Evolutionary conservation across 306 rosid genomes (phyloP).

Genomic region (Potentilla sterilis): DNA sequence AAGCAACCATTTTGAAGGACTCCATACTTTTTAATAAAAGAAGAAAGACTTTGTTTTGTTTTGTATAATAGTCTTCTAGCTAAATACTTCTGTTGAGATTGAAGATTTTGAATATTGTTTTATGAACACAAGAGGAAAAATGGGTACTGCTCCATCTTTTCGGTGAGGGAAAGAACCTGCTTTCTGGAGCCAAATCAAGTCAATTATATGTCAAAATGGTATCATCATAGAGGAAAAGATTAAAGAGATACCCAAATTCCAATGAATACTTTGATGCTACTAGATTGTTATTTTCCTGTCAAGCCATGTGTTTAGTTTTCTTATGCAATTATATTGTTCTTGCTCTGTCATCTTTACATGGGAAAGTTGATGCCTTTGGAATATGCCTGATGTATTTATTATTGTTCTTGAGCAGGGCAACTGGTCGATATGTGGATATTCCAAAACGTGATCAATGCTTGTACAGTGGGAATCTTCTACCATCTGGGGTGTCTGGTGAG

Average conservation of each 20-base stretch:
- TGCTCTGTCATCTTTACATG: neutral
- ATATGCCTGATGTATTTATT: neutral
- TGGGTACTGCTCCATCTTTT: neutral
- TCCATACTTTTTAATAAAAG: no score
- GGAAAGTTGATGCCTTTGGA: neutral
- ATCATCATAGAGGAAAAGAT: neutral
- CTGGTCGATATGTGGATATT: slow-evolving; percentile 57
- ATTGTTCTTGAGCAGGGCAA: slow-evolving; percentile 49
- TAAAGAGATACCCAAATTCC: neutral
- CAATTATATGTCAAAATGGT: neutral
- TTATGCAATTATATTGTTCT: neutral
- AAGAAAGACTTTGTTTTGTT: neutral
- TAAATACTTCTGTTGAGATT: neutral
- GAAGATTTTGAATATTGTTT: neutral
- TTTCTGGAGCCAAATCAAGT: neutral
- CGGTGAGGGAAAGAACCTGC: neutral
- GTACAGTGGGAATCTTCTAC: slow-evolving; percentile 13
- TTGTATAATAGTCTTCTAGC: neutral
- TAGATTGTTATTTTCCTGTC: neutral
- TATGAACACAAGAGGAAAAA: neutral
- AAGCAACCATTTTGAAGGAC: neutral
- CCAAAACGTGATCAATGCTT: slow-evolving; percentile 5
- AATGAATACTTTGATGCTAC: neutral
- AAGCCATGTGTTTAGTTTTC: neutral
- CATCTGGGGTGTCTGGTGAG: slow-evolving; percentile 3